Evolutionary conservation across 2,329 filamentous ascomycete genomes (phyloP).

Genomic region (Zasmidium angulare): DNA sequence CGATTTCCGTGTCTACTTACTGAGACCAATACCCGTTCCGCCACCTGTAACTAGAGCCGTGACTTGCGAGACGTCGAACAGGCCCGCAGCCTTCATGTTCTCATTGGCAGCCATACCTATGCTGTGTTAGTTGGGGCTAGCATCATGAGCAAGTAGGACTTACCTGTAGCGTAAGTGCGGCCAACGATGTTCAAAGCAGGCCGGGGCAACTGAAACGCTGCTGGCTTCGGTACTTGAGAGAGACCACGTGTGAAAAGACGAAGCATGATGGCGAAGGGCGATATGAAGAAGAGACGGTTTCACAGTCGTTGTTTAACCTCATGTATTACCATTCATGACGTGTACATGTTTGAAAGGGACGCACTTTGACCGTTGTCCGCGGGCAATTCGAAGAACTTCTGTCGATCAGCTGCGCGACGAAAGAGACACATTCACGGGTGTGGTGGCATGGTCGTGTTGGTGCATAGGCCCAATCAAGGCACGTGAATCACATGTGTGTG

Average conservation of each 20-base stretch:
- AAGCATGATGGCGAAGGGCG: slow-evolving; percentile 20
- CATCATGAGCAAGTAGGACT: not conserved
- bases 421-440: no score
- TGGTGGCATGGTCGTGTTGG: no score
- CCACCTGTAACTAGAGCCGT: slow-evolving; percentile 49
- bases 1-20: not conserved
- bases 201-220: not conserved
- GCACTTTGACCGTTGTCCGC: not conserved
- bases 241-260: not conserved
- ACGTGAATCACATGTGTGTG: not conserved
- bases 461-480: not conserved
- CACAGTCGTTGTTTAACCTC: not conserved
- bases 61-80: slow-evolving; percentile 49
- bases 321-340: not conserved
- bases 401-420: no score
- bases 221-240: not conserved
- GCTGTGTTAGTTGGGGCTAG: not conserved
- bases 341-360: not conserved
- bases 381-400: no score
- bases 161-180: not conserved
- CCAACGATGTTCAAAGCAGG: not conserved
- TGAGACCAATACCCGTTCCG: slow-evolving; percentile 42
- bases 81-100: slow-evolving; percentile 41
- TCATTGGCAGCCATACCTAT: slow-evolving; percentile 29
- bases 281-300: not conserved